These are phyloP conservation scores for Ustilago shanxiensis DNA, from an alignment of 1,284 basidiomycete species.

Conservation along the genomic window DNA sequence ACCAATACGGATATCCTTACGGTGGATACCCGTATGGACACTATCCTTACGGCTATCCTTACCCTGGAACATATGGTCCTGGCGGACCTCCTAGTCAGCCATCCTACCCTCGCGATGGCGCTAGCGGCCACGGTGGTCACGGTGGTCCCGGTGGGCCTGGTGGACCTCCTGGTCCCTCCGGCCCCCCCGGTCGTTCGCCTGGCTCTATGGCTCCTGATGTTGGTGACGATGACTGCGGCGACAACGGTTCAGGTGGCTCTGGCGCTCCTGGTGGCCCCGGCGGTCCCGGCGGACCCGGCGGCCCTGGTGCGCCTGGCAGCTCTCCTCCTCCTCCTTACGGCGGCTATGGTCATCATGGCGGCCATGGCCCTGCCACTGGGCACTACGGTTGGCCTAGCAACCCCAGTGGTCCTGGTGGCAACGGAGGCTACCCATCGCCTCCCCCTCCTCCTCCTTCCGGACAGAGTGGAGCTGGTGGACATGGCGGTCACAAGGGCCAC, in stretches of 20 bases:
- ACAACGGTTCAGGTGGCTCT: neutral
- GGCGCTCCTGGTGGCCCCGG: neutral
- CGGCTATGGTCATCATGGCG: slow-evolving; percentile 9
- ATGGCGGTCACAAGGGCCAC: slow-evolving; percentile 15
- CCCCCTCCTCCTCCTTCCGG: too few relatives aligned
- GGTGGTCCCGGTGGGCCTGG: slow-evolving; percentile 12
- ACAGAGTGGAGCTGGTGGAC: neutral
- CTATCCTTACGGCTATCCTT: slow-evolving; percentile 2
- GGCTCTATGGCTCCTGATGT: too few relatives aligned
- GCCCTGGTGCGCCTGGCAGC: slow-evolving; percentile 9
- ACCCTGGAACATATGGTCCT: neutral
- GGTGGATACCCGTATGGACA: slow-evolving; percentile 4
- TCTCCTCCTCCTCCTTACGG: slow-evolving; percentile 10
- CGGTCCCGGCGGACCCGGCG: slow-evolving; percentile 1
- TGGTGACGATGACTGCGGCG: neutral
- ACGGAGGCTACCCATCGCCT: too few relatives aligned
- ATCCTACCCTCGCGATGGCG: neutral
- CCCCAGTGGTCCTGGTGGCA: neutral
- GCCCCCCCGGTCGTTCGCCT: neutral
- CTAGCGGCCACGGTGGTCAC: neutral
- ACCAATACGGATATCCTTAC: neutral
- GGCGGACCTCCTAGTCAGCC: neutral
- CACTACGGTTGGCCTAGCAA: neutral
- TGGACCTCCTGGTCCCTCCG: slow-evolving; percentile 7
- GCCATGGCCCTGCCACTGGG: slow-evolving; percentile 2